phyloP scores from a whole-genome alignment of 176 grass and related monocot species.

The Avena eriantha region DNA sequence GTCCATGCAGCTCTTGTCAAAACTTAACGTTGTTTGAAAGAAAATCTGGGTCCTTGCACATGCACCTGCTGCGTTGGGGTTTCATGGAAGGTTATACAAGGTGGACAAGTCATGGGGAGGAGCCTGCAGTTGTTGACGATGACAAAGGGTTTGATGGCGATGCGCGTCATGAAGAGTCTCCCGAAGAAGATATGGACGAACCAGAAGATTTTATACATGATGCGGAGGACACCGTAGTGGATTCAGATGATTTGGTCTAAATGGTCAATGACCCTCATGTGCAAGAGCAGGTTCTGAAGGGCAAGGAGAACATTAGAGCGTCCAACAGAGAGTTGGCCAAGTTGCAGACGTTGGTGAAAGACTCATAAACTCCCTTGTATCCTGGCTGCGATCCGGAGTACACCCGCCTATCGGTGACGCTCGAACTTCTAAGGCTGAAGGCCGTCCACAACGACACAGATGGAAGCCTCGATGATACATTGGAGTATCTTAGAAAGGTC shows the following conservation, averaged over 20 bases:
- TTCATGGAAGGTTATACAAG: constrained; percentile 5
- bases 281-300: background rate
- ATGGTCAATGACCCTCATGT: background rate
- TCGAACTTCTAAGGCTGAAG: constrained; percentile 2
- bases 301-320: background rate
- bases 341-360: background rate
- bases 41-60: background rate
- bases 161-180: background rate
- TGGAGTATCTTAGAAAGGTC: no score
- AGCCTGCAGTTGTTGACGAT: background rate
- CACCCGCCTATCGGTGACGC: background rate
- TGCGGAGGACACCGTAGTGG: background rate
- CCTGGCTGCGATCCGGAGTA: background rate
- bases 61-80: background rate
- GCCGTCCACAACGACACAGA: background rate
- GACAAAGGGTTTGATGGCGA: background rate
- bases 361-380: background rate
- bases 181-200: background rate
- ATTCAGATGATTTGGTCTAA: background rate
- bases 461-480: no score
- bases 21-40: background rate
- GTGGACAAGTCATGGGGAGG: constrained; percentile 2
- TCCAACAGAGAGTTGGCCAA: background rate
- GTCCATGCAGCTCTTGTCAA: background rate
- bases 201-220: background rate